Conservation (phyloP, 805 yeast species). For the Kazachstania viticola region DNA sequence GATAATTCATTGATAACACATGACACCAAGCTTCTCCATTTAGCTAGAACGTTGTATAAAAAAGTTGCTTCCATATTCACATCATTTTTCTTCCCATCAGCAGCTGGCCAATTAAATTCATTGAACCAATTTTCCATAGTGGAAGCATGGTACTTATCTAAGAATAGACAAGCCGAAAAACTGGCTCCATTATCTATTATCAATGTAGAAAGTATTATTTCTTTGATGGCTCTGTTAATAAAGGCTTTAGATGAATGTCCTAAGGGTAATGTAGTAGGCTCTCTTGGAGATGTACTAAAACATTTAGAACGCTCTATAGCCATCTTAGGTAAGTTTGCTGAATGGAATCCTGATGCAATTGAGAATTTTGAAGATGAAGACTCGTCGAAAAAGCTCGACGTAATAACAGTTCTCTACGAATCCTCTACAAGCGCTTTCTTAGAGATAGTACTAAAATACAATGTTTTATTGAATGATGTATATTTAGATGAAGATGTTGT, state of each 20-base stretch:
- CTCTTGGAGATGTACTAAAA: constrained; percentile 48
- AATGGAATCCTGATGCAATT: constrained; percentile 16
- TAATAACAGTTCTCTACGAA: constrained; percentile 48
- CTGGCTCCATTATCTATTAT: constrained; percentile 55
- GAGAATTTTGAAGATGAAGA: constrained; percentile 10
- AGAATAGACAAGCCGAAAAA: constrained; percentile 44
- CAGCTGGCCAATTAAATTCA: constrained; percentile 3
- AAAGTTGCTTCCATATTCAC: constrained; percentile 6
- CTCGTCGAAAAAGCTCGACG: constrained; percentile 23
- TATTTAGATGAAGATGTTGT: constrained; percentile 51
- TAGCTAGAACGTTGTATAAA: constrained; percentile 7
- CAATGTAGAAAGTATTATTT: constrained; percentile 49
- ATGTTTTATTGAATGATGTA: constrained; percentile 52
- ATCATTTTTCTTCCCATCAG: constrained; percentile 20
- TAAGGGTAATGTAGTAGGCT: constrained; percentile 38
- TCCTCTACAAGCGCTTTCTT: constrained; percentile 52
- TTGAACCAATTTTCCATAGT: constrained; percentile 13
- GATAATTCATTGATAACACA: constrained; percentile 19
- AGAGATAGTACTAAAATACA: constrained; percentile 52
- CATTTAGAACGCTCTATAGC: constrained; percentile 50
- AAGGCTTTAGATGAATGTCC: constrained; percentile 58
- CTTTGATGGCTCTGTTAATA: constrained; percentile 38
- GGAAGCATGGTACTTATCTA: constrained; percentile 21
- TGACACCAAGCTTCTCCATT: constrained; percentile 14
- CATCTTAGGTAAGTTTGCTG: constrained; percentile 37